Conservation (phyloP, 179 eudicot genomes). For the Beta macrorhiza region DNA sequence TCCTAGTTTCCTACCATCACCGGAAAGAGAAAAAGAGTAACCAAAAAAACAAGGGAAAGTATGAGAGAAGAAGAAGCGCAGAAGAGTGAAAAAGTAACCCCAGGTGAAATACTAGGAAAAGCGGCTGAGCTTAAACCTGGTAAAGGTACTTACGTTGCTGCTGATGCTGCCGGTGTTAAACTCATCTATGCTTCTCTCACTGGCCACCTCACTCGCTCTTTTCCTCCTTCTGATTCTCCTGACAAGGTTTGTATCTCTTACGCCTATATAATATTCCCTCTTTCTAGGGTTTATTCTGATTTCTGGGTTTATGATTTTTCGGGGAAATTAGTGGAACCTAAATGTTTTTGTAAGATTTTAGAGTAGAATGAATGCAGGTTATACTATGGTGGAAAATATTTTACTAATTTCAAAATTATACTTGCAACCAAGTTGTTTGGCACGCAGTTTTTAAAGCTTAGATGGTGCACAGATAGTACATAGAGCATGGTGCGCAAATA, state of each 20-base stretch:
- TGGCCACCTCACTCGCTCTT: slow-evolving; percentile 43
- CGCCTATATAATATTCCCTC: neutral
- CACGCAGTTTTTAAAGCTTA: too few relatives aligned
- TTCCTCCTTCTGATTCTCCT: slow-evolving; percentile 44
- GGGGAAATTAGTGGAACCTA: neutral
- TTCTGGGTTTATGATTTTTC: neutral
- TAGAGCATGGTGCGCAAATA: too few relatives aligned
- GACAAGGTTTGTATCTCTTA: slow-evolving; percentile 52
- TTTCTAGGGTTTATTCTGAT: slow-evolving; percentile 4
- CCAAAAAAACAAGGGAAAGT: neutral
- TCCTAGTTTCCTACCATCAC: neutral
- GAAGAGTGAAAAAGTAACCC: slow-evolving; percentile 56
- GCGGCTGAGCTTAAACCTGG: slow-evolving; percentile 60
- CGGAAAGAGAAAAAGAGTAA: slow-evolving; percentile 14
- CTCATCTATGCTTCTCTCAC: slow-evolving; percentile 77
- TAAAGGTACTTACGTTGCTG: slow-evolving; percentile 61
- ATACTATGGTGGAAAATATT: too few relatives aligned
- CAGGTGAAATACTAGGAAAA: slow-evolving; percentile 79
- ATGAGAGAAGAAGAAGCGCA: slow-evolving; percentile 28
- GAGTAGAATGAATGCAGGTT: too few relatives aligned
- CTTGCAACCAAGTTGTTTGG: too few relatives aligned
- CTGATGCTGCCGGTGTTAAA: slow-evolving; percentile 42
- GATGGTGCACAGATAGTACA: too few relatives aligned
- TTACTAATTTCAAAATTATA: too few relatives aligned
- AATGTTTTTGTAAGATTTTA: too few relatives aligned